Evolutionary conservation across 1,284 basidiomycete genomes (phyloP).

Genomic region (Microbotryum lychnidis-dioicae): DNA sequence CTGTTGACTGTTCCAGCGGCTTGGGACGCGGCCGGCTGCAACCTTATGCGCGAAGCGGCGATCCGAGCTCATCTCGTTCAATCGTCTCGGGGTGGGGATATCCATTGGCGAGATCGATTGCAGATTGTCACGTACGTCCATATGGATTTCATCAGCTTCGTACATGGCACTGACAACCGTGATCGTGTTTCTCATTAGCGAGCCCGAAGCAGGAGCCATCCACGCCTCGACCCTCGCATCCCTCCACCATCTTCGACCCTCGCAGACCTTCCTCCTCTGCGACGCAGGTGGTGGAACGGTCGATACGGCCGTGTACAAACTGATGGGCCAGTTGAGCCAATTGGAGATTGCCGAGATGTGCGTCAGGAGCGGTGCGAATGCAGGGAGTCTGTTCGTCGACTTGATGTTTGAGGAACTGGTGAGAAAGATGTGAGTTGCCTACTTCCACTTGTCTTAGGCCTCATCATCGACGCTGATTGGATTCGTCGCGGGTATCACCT

Average conservation of each 20-base stretch:
- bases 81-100: conserved; percentile 59
- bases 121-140: conserved; percentile 59
- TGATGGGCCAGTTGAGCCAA: conserved; percentile 61
- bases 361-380: conserved; percentile 68
- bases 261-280: conserved; percentile 68
- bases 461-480: conserved; percentile 52
- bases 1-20: conserved; percentile 74
- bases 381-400: conserved; percentile 72
- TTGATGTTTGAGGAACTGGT: conserved; percentile 69
- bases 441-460: conserved; percentile 40
- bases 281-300: conserved; percentile 76
- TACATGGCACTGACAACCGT: too few species aligned
- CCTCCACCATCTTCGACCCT: conserved; percentile 61
- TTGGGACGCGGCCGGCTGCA: conserved; percentile 71
- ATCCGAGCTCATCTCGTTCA: conserved; percentile 67
- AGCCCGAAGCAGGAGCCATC: conserved; percentile 74
- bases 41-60: conserved; percentile 70
- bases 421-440: conserved; percentile 45
- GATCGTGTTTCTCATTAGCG: conserved; percentile 41
- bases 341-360: conserved; percentile 78
- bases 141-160: too few species aligned
- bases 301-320: conserved; percentile 66
- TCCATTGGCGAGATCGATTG: conserved; percentile 63
- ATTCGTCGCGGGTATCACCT: conserved; percentile 38
- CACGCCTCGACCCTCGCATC: conserved; percentile 69